A percentile compares a stretch with the other conserved stretches of the same genome.
These are phyloP conservation scores for Kluyveromyces marxianus DNA, from an alignment of 1,139 yeast species.

Conservation along the genomic window DNA sequence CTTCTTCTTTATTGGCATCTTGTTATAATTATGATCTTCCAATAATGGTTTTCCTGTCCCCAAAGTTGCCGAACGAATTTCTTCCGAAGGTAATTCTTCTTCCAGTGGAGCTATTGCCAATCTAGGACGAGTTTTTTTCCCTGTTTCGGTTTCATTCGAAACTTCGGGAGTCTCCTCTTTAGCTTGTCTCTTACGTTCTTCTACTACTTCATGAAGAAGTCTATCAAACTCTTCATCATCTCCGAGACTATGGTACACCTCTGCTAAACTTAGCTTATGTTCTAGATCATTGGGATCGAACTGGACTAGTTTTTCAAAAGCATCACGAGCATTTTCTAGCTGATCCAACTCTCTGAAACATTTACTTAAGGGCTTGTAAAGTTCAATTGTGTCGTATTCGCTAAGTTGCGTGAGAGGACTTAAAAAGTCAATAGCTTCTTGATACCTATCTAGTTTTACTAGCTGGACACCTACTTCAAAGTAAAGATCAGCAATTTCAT, in stretches of 20 bases:
- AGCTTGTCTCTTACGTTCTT: slow-evolving; percentile 31
- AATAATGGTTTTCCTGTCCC: slow-evolving; percentile 30
- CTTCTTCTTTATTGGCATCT: slow-evolving; percentile 25
- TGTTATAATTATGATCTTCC: slow-evolving; percentile 31
- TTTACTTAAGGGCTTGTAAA: slow-evolving; percentile 61
- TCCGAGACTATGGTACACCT: slow-evolving; percentile 66
- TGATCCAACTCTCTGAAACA: slow-evolving; percentile 72
- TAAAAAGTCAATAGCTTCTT: slow-evolving; percentile 65
- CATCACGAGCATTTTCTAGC: slow-evolving; percentile 58
- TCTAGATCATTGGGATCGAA: slow-evolving; percentile 62
- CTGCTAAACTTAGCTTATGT: slow-evolving; percentile 71
- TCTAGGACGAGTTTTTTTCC: slow-evolving; percentile 2
- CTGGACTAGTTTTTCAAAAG: slow-evolving; percentile 50
- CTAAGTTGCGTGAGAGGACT: slow-evolving; percentile 45
- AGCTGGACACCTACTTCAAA: slow-evolving; percentile 70
- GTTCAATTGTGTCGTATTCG: slow-evolving; percentile 43
- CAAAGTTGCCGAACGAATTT: slow-evolving; percentile 11
- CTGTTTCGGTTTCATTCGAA: neutral
- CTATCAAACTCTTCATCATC: slow-evolving; percentile 54
- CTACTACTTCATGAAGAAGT: slow-evolving; percentile 47
- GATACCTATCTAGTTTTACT: slow-evolving; percentile 58
- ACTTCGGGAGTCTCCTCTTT: slow-evolving; percentile 16
- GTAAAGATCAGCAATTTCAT: slow-evolving; percentile 64
- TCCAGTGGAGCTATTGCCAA: slow-evolving; percentile 9
- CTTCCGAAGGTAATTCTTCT: slow-evolving; percentile 17